A percentile compares a stretch with the other conserved stretches of the same genome.
These are phyloP conservation scores for Aegilops speltoides DNA, from an alignment of 176 grass and related monocot genomes.

Conservation along the genomic window DNA sequence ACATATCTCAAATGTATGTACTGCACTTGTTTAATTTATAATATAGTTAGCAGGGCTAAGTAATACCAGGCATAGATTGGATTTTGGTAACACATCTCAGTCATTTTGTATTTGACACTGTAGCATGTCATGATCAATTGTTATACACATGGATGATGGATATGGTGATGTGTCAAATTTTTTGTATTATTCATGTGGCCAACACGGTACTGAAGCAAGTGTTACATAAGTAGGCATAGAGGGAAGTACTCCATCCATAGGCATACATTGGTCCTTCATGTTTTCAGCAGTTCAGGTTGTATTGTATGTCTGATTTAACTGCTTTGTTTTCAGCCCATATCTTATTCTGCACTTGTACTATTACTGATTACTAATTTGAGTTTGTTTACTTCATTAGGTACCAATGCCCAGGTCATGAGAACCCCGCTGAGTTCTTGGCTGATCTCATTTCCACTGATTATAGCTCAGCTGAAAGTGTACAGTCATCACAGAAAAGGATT, in stretches of 20 bases:
- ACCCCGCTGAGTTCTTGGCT: constrained; percentile 93
- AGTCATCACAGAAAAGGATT: constrained; percentile 68
- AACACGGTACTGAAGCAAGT: neutral
- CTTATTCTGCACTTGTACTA: constrained; percentile 14
- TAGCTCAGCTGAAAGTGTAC: constrained; percentile 73
- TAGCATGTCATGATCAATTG: neutral
- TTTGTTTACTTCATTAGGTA: constrained; percentile 55
- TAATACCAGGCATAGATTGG: neutral
- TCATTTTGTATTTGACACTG: neutral
- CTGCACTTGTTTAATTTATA: neutral
- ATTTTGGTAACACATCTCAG: neutral
- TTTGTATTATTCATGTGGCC: neutral
- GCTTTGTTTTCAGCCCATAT: neutral
- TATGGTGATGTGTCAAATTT: neutral
- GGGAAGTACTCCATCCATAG: neutral
- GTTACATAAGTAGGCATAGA: neutral
- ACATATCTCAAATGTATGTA: constrained; percentile 12
- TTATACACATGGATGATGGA: neutral
- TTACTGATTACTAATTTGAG: constrained; percentile 24
- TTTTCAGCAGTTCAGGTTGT: neutral
- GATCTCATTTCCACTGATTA: constrained; percentile 96
- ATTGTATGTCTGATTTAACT: neutral
- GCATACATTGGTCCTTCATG: neutral
- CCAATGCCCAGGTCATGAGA: constrained; percentile 90
- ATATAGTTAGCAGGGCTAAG: neutral